Evolutionary conservation across 192 early-diverging fungal species (phyloP), one percentile per base, ranked within the genome.

Genomic region (Coemansia guatemalensis): DNA sequence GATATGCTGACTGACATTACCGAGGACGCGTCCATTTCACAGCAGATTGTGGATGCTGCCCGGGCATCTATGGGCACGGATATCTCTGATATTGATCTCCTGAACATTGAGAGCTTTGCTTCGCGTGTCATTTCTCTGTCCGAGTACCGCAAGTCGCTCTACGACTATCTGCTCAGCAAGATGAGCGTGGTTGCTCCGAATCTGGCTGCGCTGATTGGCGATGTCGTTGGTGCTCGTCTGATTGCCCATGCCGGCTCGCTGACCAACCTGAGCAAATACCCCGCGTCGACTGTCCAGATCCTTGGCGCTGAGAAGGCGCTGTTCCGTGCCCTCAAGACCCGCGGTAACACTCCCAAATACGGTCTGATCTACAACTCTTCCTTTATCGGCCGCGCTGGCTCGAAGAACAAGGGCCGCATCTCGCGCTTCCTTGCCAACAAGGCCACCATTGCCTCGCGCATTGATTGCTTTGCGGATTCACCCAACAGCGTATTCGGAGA

Each of bases 391-490:
- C 92, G 91, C 61, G 96, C 96, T 8, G 94, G 89, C 49, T 81
- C 87, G 50, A 99, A 99, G 88, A 97, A 98, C 89, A 99, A 99
- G 90, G 85, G 81, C 62, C 87, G 94, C 56, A 98, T 99, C 54
- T 98, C 97, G 55, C 92, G 97, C 60, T 93, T 98, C 62, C 86
- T 99, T 21, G 97, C 97, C 70, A 99, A 97, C 88, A 99, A 99
- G 83, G 94, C 92, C 68, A 88, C 94, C 8, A 95, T 99, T 81
- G 95, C 95, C 18, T 94, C 92, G 25, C 86, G 97, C 59, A 95
- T 99, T 63, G 97, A 99, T 75, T 96, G 94, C 77, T 98, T 95
- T 88, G 76, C 88, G 52, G 88, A 93, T n/a, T 82, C 79, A 44
- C 94, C 93, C 18, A 95, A 90, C 5, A 84, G 82, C 81, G 93